Conservation (phyloP, 83 land plant genomes). For the Picea mariana region DNA sequence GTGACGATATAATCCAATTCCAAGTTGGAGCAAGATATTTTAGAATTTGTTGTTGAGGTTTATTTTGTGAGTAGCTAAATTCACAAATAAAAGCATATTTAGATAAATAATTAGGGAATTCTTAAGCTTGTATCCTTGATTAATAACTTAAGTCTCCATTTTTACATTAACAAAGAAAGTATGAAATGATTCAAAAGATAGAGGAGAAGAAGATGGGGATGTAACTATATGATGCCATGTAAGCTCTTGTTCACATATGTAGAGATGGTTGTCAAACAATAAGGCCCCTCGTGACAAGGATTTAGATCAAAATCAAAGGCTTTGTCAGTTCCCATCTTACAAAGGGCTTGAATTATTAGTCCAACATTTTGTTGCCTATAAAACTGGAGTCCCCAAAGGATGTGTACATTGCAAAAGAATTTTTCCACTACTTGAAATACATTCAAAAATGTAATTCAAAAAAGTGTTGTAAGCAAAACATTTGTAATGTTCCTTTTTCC, state of each 20-base stretch:
- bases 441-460: slow-evolving; percentile 84
- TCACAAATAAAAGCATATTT: background rate
- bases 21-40: slow-evolving; percentile 77
- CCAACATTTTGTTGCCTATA: slow-evolving; percentile 85
- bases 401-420: slow-evolving; percentile 93
- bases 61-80: slow-evolving; percentile 63
- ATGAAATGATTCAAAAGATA: slow-evolving; percentile 56
- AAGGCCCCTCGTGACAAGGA: slow-evolving; percentile 88
- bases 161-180: slow-evolving; percentile 45
- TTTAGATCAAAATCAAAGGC: slow-evolving; percentile 30
- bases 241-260: slow-evolving; percentile 92
- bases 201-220: slow-evolving; percentile 80
- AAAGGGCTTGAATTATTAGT: slow-evolving; percentile 36
- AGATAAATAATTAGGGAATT: background rate
- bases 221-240: slow-evolving; percentile 88
- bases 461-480: slow-evolving; percentile 58
- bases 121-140: too few relatives aligned
- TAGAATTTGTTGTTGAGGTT: slow-evolving; percentile 78
- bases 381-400: slow-evolving; percentile 75
- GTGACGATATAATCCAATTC: slow-evolving; percentile 69
- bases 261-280: slow-evolving; percentile 94
- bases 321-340: slow-evolving; percentile 80
- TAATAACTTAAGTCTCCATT: too few relatives aligned
- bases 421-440: slow-evolving; percentile 96
- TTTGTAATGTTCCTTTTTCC: slow-evolving; percentile 93